Evolutionary conservation across 225 moss, liverwort and hornwort species (phyloP).

Genomic region (Asterella californica): DNA sequence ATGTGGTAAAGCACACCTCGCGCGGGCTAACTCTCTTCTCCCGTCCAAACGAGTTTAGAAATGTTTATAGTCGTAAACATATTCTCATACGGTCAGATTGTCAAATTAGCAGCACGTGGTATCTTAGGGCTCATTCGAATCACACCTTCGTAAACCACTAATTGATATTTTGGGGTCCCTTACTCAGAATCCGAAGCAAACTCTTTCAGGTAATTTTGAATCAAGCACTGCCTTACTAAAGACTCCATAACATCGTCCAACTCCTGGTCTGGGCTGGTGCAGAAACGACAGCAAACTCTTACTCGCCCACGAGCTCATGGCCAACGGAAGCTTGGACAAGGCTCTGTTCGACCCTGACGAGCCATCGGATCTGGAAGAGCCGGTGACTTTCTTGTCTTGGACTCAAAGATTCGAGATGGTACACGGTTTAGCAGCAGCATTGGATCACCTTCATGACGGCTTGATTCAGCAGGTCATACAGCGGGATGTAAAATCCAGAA

Average conservation of each 20-base stretch:
- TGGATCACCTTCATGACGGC: slow-evolving; percentile 56
- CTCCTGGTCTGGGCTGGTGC: slow-evolving; percentile 51
- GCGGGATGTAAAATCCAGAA: slow-evolving; percentile 52
- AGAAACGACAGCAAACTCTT: slow-evolving; percentile 40
- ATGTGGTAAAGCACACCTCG: no score
- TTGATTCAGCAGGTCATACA: slow-evolving; percentile 56
- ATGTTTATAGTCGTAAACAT: no score
- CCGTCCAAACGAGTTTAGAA: no score
- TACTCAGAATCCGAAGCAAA: no score
- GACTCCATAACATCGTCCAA: slow-evolving; percentile 55
- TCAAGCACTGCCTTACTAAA: no score
- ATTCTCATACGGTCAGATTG: no score
- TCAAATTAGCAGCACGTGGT: no score
- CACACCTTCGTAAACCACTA: no score
- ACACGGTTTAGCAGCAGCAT: slow-evolving; percentile 48
- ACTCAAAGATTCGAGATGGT: slow-evolving; percentile 17
- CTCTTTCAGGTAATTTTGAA: no score
- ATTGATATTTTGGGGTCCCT: no score
- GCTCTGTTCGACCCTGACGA: slow-evolving; percentile 15
- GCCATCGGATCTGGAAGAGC: slow-evolving; percentile 29
- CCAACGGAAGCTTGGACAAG: slow-evolving; percentile 34
- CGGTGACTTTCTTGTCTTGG: slow-evolving; percentile 10
- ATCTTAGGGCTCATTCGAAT: no score
- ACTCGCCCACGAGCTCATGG: slow-evolving; percentile 47
- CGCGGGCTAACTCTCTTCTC: no score